Evolutionary conservation across 345 rosid species (phyloP), one percentile per base, ranked within the genome.

Genomic region (Corymbia maculata): DNA sequence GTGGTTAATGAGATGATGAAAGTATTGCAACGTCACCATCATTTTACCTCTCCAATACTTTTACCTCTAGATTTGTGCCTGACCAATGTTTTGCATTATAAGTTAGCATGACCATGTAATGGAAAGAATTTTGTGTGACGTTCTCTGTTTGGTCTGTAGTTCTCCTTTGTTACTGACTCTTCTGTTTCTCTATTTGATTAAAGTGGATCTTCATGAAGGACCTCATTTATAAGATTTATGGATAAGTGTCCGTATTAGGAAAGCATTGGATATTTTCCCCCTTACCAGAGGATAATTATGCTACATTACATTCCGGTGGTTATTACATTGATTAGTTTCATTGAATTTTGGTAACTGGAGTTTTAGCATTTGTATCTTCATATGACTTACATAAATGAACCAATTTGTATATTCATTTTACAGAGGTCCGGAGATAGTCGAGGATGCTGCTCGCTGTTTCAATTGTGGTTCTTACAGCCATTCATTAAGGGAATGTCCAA

Each of bases 381-480:
- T 87, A 30, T 87, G 64, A 53, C 86, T 90, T 87, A 44, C 89
- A 42, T 75, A 36, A 19, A 75, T 75, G 49, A 36, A 36, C 82
- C 49, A 36, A 75, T 9, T 75, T 36, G 26, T 19, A 17, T 47
- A 87, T 90, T n/a, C 55, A 80, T 88, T 86, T 92, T 90, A 86
- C 91, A 98, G 99, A 86, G 97, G 97, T 44, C 89, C 92, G 92
- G 95, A 92, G 96, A 95, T 97, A 89, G n/a, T 93, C 52, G 97
- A 88, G 51, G 96, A 93, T 88, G 95, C 98, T 90, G 88, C 95
- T 79, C 98, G 99, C 22, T 97, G 99, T 93, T 98, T 97, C 93
- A 98, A 98, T 86, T 98, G 99, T 87, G 96, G 98, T 85, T 93
- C 97, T 19, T 98, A 98, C 90, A 95, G 91, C 92, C 99, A 98